These are phyloP conservation scores for Fusarium fracticaudum DNA, from an alignment of 2,329 filamentous ascomycete species.

Conservation along the genomic window DNA sequence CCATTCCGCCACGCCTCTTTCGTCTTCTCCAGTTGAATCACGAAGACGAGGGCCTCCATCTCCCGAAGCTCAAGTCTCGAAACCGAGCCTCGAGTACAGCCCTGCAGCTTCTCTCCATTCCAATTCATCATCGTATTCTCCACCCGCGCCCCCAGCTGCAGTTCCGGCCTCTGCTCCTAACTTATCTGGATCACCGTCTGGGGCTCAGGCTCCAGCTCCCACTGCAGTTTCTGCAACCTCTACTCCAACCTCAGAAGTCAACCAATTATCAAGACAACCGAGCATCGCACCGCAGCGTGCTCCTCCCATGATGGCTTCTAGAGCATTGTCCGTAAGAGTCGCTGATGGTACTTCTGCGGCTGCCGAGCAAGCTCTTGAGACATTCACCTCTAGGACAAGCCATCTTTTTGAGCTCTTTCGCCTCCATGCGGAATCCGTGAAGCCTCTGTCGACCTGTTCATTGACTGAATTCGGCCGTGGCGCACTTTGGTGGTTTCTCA, in stretches of 20 bases:
- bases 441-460: conserved; percentile 70
- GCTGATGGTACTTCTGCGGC: conserved; percentile 56
- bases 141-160: conserved; percentile 22
- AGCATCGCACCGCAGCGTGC: conserved; percentile 42
- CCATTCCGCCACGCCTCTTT: conserved; percentile 38
- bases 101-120: conserved; percentile 54
- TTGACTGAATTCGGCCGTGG: conserved; percentile 76
- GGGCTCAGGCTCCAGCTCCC: neutral
- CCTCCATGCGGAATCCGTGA: conserved; percentile 78
- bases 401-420: conserved; percentile 82
- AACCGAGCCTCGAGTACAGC: conserved; percentile 51
- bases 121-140: conserved; percentile 45
- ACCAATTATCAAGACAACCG: conserved; percentile 36
- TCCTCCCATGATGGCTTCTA: conserved; percentile 42
- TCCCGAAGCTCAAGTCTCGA: conserved; percentile 41
- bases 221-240: neutral
- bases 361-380: conserved; percentile 72
- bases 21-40: conserved; percentile 39
- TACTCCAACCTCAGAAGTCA: conserved; percentile 24
- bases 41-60: conserved; percentile 40
- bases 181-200: neutral
- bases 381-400: conserved; percentile 75
- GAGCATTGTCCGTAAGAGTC: conserved; percentile 51
- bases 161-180: conserved; percentile 3
- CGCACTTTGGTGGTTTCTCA: conserved; percentile 89